These are phyloP conservation scores for Zygoascus hellenicus DNA, from an alignment of 1,139 yeast genomes.

Conservation along the genomic window DNA sequence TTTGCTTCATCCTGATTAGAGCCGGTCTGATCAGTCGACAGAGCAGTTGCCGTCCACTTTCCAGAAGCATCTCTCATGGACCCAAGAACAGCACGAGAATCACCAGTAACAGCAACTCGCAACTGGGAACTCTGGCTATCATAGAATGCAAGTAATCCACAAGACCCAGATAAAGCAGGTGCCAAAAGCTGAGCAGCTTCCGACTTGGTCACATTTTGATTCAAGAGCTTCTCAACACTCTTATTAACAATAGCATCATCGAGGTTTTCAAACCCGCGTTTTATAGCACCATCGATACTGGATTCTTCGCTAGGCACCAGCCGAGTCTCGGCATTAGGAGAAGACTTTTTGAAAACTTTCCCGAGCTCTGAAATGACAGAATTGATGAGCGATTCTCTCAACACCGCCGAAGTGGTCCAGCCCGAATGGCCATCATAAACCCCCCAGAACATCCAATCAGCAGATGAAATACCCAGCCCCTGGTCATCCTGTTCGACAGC, in stretches of 20 bases:
- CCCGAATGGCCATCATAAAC: constrained; percentile 98
- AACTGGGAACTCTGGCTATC: constrained; percentile 67
- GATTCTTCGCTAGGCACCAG: constrained; percentile 55
- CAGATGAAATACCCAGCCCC: constrained; percentile 36
- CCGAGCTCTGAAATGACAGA: constrained; percentile 76
- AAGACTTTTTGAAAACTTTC: constrained; percentile 46
- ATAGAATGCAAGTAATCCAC: constrained; percentile 83
- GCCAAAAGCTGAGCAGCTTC: constrained; percentile 71
- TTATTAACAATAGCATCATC: constrained; percentile 84
- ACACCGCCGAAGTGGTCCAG: constrained; percentile 82
- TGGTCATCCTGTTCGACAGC: constrained; percentile 27
- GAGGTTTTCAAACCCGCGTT: constrained; percentile 69
- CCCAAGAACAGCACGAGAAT: constrained; percentile 87
- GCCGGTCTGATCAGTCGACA: constrained; percentile 92
- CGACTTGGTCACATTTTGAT: constrained; percentile 49
- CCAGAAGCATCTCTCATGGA: constrained; percentile 51
- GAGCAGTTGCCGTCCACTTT: constrained; percentile 81
- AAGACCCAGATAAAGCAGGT: constrained; percentile 94
- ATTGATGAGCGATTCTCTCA: constrained; percentile 71
- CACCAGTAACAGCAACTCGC: constrained; percentile 95
- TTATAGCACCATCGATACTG: constrained; percentile 72
- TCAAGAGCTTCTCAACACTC: constrained; percentile 62
- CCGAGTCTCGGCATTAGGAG: constrained; percentile 34
- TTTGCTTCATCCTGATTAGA: constrained; percentile 83
- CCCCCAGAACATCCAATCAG: constrained; percentile 92